Base-by-base conservation (phyloP, 2,329 filamentous ascomycete species). In the Rosellinia necatrix region DNA sequence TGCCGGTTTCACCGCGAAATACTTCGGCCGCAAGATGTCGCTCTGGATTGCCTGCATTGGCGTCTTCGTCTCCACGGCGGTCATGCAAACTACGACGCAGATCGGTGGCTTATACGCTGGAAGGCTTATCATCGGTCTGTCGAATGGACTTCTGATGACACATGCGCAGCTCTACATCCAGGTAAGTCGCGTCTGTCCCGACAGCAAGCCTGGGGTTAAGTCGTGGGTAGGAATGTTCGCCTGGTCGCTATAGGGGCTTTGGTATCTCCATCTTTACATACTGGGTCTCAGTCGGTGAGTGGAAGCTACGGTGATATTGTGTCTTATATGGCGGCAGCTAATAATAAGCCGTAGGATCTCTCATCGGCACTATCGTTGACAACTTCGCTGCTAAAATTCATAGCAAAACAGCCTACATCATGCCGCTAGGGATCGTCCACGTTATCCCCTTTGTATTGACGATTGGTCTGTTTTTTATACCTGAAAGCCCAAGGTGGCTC, bases 321-420 rank as follows among this genome's bases (percentile, higher is more conserved):
- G 10, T 29, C 1, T 19, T n/a, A n/a, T n/a, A n/a, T n/a, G n/a
- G n/a, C n/a, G n/a, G n/a, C n/a, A 29, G 13, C 24, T 47, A 43
- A 53, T 54, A 63, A 53, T 65, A 67, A 55, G 46, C 63, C 22
- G 59, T 64, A 73, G 81, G 76, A 49, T 79, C 73, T 56, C 74
- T 84, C 24, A 70, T 80, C 35, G 77, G 77, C 30, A 78, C 76
- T 13, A 70, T 79, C 27, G 72, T 83, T 47, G 80, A 83, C 66
- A 82, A 81, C 69, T 80, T 78, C 53, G 51, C 66, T 13, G 58
- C 67, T 7, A 68, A 69, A 42, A 64, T 66, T 3, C 48, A 55
- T 7, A 63, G 9, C 13, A 56, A 19, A 30, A 59, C 61, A 8
- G 65, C 67, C 9, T 70, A 69, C 34, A 61, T 70, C 6, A 67